Conservation (phyloP, 163 green algal species). For the Chlamydomonas reinhardtii region DNA sequence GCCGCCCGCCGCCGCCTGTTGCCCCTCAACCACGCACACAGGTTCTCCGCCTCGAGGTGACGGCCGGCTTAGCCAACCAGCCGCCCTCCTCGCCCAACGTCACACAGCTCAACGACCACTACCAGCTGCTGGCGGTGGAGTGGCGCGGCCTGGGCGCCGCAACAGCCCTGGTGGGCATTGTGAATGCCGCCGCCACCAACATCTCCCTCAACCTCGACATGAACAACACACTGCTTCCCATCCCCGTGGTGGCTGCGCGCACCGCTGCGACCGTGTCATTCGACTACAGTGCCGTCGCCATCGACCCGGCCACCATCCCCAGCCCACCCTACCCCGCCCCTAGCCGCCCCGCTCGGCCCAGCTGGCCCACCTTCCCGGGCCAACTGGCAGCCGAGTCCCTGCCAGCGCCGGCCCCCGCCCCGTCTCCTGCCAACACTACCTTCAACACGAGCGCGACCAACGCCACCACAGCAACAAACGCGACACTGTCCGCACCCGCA, state of each 20-base stretch:
- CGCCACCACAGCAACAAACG: no score
- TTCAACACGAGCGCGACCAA: background rate
- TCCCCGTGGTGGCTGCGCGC: background rate
- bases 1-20: no score
- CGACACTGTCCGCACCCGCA: background rate
- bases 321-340: background rate
- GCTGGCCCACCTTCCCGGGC: background rate
- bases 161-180: background rate
- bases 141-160: background rate
- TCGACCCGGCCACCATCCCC: background rate
- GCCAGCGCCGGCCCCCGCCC: background rate
- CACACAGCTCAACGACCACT: background rate
- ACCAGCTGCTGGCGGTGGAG: slow-evolving; percentile 14
- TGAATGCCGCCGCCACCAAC: background rate
- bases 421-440: no score
- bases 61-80: no score
- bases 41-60: background rate
- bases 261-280: background rate
- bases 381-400: background rate
- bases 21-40: background rate
- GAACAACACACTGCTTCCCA: slow-evolving; percentile 9
- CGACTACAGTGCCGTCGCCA: background rate
- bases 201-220: background rate
- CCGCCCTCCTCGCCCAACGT: no score
- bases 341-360: background rate